Conservation (phyloP, 768 basidiomycete genomes). For the Mrakia gelida region DNA sequence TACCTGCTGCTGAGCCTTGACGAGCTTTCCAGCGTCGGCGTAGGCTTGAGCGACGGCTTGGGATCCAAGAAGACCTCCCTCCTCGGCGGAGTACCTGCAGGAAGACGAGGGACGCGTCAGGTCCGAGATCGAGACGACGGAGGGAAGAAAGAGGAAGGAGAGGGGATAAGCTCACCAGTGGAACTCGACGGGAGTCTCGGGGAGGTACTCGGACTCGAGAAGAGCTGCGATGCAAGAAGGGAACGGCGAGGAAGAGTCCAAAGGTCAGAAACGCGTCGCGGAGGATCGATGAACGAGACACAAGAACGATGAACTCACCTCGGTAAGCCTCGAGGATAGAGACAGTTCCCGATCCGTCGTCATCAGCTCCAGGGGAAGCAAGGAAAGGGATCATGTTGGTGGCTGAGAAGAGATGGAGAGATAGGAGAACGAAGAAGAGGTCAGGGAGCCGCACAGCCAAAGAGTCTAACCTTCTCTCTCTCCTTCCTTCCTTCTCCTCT, state of each 20-base stretch:
- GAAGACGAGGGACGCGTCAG: no score
- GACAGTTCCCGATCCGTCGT: slow-evolving; percentile 62
- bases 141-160: no score
- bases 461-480: no score
- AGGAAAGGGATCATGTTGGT: slow-evolving; percentile 49
- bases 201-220: slow-evolving; percentile 63
- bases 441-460: no score
- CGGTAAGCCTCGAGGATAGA: slow-evolving; percentile 64
- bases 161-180: slow-evolving; percentile 52
- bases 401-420: neutral
- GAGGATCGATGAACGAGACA: neutral
- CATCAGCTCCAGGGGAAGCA: slow-evolving; percentile 48
- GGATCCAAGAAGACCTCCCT: slow-evolving; percentile 73
- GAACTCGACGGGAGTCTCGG: slow-evolving; percentile 65
- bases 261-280: neutral
- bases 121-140: no score
- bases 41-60: slow-evolving; percentile 82
- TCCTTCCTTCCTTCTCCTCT: no score
- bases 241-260: neutral
- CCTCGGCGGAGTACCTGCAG: slow-evolving; percentile 62
- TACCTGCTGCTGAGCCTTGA: slow-evolving; percentile 23
- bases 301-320: neutral
- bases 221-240: slow-evolving; percentile 46
- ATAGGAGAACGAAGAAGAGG: no score
- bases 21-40: slow-evolving; percentile 48